These are phyloP conservation scores for Claviceps purpurea DNA, from an alignment of 2,329 filamentous ascomycete species.

Conservation along the genomic window DNA sequence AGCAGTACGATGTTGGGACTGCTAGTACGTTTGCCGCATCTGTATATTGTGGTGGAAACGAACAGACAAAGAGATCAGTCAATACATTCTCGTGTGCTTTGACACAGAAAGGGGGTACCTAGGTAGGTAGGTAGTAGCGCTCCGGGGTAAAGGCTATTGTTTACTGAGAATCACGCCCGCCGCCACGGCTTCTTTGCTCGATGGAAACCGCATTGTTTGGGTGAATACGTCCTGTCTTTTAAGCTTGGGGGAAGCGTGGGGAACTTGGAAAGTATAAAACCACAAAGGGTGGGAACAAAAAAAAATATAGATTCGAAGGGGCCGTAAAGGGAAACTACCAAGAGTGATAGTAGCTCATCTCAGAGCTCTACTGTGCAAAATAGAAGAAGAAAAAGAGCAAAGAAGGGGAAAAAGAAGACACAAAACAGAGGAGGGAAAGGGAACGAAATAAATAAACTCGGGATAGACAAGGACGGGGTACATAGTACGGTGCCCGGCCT, in stretches of 20 bases:
- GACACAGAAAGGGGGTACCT: too few relatives aligned
- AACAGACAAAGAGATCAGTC: neutral
- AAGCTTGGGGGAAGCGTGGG: neutral
- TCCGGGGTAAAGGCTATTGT: neutral
- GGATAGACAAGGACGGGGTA: neutral
- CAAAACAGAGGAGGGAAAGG: neutral
- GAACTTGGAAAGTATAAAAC: neutral
- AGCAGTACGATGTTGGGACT: conserved; percentile 25
- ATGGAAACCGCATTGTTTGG: neutral
- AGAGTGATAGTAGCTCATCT: neutral
- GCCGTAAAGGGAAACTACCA: neutral
- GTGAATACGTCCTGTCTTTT: neutral
- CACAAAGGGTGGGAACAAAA: neutral
- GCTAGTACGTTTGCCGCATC: conserved; percentile 12
- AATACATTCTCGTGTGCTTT: neutral
- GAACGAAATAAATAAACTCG: neutral
- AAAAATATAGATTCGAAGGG: neutral
- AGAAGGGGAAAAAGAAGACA: neutral
- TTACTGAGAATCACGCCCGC: neutral
- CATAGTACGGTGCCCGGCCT: too few relatives aligned
- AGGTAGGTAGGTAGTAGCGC: too few relatives aligned
- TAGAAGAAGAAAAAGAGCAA: neutral
- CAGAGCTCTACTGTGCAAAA: too few relatives aligned
- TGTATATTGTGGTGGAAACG: conserved; percentile 2
- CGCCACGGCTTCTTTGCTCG: neutral